These are phyloP conservation scores for Trichopus zeylanicus DNA, from an alignment of 116 monocot species.

Conservation along the genomic window DNA sequence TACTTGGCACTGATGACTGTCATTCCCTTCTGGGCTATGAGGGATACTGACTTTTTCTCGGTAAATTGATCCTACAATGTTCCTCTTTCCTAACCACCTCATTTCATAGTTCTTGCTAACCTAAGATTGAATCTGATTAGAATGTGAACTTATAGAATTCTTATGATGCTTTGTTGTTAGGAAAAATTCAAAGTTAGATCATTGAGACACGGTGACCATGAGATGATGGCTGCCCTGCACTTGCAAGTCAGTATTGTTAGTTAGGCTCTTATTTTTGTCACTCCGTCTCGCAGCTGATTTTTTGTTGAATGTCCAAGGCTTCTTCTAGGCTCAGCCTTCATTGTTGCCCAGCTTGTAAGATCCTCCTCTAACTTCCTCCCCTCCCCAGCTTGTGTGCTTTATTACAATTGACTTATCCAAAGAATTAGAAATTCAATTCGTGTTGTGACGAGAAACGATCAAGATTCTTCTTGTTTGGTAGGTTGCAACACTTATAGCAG, in stretches of 20 bases:
- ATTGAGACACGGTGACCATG: conserved; percentile 36
- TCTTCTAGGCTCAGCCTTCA: conserved; percentile 37
- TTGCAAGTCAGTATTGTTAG: conserved; percentile 73
- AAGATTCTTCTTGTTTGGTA: conserved; percentile 8
- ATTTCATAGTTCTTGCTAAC: no score
- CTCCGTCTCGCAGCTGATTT: conserved; percentile 52
- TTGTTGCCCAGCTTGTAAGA: conserved; percentile 63
- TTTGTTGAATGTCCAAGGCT: conserved; percentile 60
- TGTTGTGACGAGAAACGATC: no score
- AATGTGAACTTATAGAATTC: background rate
- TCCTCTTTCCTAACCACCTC: no score
- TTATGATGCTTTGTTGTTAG: conserved; percentile 13
- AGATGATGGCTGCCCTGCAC: conserved; percentile 69
- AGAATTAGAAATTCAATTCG: no score
- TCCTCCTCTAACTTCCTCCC: no score
- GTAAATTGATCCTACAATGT: conserved; percentile 5
- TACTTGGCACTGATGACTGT: conserved; percentile 43
- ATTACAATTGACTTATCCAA: no score
- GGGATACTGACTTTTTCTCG: conserved; percentile 26
- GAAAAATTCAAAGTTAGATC: conserved; percentile 35
- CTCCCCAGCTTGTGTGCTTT: no score
- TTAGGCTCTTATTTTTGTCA: no score
- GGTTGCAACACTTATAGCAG: conserved; percentile 81
- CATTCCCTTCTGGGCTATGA: conserved; percentile 31
- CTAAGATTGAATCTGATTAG: no score